These are phyloP conservation scores for Cardiospermum halicacabum DNA, from an alignment of 345 rosid genomes.

Conservation along the genomic window DNA sequence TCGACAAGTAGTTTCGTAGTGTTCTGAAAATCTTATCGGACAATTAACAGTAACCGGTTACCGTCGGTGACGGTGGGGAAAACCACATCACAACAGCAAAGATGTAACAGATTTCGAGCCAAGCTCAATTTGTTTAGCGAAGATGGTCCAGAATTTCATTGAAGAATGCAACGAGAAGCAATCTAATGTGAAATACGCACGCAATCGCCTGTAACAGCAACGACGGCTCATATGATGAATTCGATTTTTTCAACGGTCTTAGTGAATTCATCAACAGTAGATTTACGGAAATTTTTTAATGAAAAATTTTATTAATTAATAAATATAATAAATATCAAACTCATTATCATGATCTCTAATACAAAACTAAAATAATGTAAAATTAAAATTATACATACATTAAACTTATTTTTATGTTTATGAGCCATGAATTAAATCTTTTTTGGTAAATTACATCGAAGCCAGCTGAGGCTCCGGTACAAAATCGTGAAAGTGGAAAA, in stretches of 20 bases:
- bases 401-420: no score
- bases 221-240: constrained; percentile 82
- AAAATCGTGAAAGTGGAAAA: no score
- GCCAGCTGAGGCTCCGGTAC: no score
- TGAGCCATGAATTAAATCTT: no score
- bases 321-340: no score
- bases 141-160: constrained; percentile 87
- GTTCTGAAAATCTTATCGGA: constrained; percentile 39
- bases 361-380: no score
- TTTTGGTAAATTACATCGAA: no score
- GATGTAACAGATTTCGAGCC: constrained; percentile 76
- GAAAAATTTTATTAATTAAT: no score
- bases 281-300: no score
- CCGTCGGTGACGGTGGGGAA: constrained; percentile 18
- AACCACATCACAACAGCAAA: constrained; percentile 34
- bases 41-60: constrained; percentile 38
- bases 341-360: no score
- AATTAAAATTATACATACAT: no score
- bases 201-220: constrained; percentile 70
- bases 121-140: constrained; percentile 74
- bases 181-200: constrained; percentile 50
- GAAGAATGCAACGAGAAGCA: constrained; percentile 85
- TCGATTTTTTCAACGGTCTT: constrained; percentile 47
- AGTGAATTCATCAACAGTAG: constrained; percentile 38
- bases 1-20: constrained; percentile 59